These are phyloP conservation scores for Pseudogymnoascus sp. DNA, from an alignment of 2,329 filamentous ascomycete genomes.

Conservation along the genomic window DNA sequence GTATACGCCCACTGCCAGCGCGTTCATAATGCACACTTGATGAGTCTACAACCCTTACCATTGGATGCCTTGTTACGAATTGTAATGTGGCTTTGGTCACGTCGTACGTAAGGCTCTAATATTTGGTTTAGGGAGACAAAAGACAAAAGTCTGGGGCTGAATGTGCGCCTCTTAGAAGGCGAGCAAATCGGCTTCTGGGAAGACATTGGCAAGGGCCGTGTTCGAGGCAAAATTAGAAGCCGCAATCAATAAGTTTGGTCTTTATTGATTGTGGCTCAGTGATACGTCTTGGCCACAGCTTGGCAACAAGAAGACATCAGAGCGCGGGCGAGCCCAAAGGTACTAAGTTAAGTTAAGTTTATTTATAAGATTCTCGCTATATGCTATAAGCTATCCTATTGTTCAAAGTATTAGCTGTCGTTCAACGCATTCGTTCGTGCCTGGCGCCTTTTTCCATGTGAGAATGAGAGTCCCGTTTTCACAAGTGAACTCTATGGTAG, in stretches of 20 bases:
- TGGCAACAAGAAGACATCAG: too few species aligned
- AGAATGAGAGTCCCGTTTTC: too few species aligned
- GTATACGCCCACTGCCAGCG: background rate
- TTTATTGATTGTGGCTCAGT: background rate
- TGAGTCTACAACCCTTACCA: background rate
- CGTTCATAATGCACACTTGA: background rate
- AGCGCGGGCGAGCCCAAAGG: too few species aligned
- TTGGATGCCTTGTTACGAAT: background rate
- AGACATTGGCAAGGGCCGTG: background rate
- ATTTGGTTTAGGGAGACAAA: background rate
- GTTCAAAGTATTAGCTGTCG: too few species aligned
- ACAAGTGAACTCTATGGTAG: too few species aligned
- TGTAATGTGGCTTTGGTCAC: background rate
- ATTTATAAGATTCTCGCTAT: too few species aligned
- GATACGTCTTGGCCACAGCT: background rate
- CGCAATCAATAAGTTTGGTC: background rate
- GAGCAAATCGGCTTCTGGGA: background rate
- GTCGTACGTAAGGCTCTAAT: background rate
- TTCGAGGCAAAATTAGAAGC: background rate
- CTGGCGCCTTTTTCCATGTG: too few species aligned
- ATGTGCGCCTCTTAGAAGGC: background rate
- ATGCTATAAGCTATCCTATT: too few species aligned
- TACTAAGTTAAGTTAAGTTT: too few species aligned
- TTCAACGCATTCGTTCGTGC: too few species aligned
- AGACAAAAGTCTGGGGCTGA: background rate